Evolutionary conservation across 2,329 filamentous ascomycete genomes (phyloP).

Genomic region (Phoma sp.): DNA sequence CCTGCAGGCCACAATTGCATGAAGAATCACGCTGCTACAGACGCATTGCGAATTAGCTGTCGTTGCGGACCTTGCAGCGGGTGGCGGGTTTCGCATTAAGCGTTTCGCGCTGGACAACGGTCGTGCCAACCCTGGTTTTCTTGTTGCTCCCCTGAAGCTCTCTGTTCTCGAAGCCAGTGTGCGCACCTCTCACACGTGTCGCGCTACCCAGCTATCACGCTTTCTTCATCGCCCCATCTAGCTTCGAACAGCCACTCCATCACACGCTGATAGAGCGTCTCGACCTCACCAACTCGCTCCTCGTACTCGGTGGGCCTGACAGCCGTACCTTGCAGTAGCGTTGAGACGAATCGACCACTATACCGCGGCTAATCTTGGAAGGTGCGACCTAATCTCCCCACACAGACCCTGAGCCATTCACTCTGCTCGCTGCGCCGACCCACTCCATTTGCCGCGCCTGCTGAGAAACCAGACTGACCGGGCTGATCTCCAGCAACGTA

Average conservation of each 20-base stretch:
- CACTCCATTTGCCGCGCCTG: conserved; percentile 16
- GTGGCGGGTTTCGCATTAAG: conserved; percentile 19
- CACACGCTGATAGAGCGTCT: neutral
- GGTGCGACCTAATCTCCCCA: conserved; percentile 19
- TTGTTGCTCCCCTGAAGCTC: conserved; percentile 18
- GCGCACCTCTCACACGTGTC: conserved; percentile 13
- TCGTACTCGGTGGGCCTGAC: conserved; percentile 9
- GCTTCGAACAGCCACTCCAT: neutral
- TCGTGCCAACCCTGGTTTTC: conserved; percentile 15
- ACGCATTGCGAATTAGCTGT: conserved; percentile 14
- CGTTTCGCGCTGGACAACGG: conserved; percentile 15
- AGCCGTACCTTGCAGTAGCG: conserved; percentile 30
- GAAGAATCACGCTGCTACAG: conserved; percentile 4
- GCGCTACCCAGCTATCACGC: conserved; percentile 4
- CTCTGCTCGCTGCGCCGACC: conserved; percentile 19
- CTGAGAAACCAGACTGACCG: conserved; percentile 13
- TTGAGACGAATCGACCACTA: conserved; percentile 9
- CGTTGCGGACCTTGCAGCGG: conserved; percentile 13
- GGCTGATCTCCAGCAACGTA: conserved; percentile 18
- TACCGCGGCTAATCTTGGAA: conserved; percentile 12
- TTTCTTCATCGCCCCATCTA: neutral
- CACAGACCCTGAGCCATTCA: conserved; percentile 29
- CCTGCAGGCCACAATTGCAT: conserved; percentile 2
- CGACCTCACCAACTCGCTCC: neutral
- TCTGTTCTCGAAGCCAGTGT: conserved; percentile 13